A percentile compares a stretch with the other conserved stretches of the same genome.
phyloP scores from a whole-genome alignment of 495 filamentous ascomycete genomes.

The Penicillium arizonense region DNA sequence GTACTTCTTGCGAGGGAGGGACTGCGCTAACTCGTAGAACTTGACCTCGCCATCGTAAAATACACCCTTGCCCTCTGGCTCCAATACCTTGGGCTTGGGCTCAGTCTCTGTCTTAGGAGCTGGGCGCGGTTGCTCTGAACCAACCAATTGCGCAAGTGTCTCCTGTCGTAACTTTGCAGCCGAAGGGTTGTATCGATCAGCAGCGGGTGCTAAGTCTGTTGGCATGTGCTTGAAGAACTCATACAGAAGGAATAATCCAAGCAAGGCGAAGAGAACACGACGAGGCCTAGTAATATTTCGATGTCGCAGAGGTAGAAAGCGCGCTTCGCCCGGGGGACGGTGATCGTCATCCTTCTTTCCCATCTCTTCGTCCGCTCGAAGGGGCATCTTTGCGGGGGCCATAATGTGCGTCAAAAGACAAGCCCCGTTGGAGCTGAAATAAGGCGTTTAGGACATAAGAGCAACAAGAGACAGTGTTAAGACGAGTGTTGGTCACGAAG shows the following conservation, averaged over 20 bases:
- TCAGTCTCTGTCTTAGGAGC: constrained; percentile 10
- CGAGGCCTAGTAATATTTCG: constrained; percentile 42
- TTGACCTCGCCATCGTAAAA: constrained; percentile 54
- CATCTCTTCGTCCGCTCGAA: constrained; percentile 62
- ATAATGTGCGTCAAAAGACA: constrained; percentile 28
- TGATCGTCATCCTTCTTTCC: constrained; percentile 69
- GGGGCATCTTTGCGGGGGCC: constrained; percentile 43
- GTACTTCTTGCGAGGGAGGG: constrained; percentile 43
- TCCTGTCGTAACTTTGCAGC: constrained; percentile 23
- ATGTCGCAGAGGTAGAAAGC: constrained; percentile 24
- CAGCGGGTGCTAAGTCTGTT: constrained; percentile 35
- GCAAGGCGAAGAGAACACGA: constrained; percentile 39
- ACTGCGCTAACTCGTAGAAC: constrained; percentile 51
- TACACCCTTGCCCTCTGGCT: constrained; percentile 17
- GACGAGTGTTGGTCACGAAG: background rate
- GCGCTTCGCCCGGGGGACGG: constrained; percentile 30
- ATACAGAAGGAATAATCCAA: constrained; percentile 44
- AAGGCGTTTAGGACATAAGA: background rate
- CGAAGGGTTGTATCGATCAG: constrained; percentile 27
- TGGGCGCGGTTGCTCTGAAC: constrained; percentile 6
- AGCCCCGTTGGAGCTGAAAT: constrained; percentile 18
- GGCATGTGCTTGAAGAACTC: constrained; percentile 57
- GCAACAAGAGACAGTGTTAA: background rate
- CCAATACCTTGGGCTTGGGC: constrained; percentile 19
- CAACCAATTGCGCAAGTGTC: constrained; percentile 1